Evolutionary conservation across 192 early-diverging fungal species (phyloP), one percentile per base, ranked within the genome.

Genomic region (Umbelopsis vinacea): DNA sequence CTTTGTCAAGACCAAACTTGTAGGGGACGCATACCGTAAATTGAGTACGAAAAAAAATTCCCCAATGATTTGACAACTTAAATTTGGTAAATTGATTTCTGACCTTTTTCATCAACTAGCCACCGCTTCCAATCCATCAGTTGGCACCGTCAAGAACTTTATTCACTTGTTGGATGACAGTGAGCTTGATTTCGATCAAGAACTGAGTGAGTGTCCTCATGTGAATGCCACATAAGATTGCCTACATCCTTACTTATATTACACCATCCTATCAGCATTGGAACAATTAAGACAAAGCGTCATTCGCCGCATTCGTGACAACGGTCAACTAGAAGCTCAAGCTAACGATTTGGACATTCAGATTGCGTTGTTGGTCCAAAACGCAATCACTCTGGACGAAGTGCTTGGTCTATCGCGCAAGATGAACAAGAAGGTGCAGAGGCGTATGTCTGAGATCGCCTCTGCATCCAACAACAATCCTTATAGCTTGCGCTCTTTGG

Each of bases 371-470:
- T 86, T 99, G 19, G 90, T 99, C 48, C 94, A 94, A 74, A 99
- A 99, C 82, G 88, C 93, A 43, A 97, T 98, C 63, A 89, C 95
- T 19, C 84, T 99, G 47, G 96, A 99, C 54, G 98, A 99, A 81
- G 94, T 98, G 3, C 81, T 96, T 70, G 84, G 82, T 40, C 71
- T 81, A 1, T 82, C 83, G 0, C 73, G 74, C 29, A 85, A 81
- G 66, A 74, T 67, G 52, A 69, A 74, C 22, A 82, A 84, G 48
- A 82, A 86, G 23, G 72, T 77, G 7, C 79, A 79, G 23, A 74
- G 82, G 23, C 76, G 85, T 21, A 73, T 82, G 67, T 83, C 81
- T 17, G 78, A 83, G 70, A 50, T 86, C 29, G 46, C 76, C n/a
- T 76, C 82, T 33, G 70, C 77, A 2, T 75, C 77, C 6, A 60